Percentiles rank a stretch among this genome's conserved stretches.
Conservation (phyloP, 164 flowering plant genomes). For the Stephania japonica region DNA sequence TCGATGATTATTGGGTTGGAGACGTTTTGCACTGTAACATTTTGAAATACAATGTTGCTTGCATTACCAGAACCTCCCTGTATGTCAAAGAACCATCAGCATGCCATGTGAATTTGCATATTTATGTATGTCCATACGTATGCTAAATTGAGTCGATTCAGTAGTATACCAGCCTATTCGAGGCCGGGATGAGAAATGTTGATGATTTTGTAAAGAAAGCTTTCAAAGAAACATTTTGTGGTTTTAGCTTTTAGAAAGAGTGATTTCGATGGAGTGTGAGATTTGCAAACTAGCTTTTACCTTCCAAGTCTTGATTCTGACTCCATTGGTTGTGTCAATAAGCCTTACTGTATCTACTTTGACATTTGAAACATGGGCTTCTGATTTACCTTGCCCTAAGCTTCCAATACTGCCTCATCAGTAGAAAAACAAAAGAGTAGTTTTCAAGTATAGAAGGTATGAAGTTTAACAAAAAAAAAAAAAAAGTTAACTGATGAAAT, state of each 20-base stretch:
- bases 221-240: no score
- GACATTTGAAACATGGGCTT: conserved; percentile 43
- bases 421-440: not conserved
- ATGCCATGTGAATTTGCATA: no score
- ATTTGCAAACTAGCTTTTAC: conserved; percentile 13
- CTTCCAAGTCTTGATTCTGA: conserved; percentile 57
- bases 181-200: no score
- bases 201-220: no score
- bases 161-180: no score
- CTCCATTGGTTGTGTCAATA: conserved; percentile 52
- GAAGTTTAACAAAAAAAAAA: not conserved
- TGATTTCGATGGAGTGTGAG: no score
- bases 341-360: conserved; percentile 37
- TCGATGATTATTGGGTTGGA: conserved; percentile 47
- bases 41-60: conserved; percentile 35
- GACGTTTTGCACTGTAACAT: conserved; percentile 39
- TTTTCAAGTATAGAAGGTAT: not conserved
- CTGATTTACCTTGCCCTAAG: conserved; percentile 40
- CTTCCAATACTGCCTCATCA: conserved; percentile 49
- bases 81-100: conserved; percentile 1
- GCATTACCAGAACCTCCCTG: conserved; percentile 54
- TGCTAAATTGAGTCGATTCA: no score
- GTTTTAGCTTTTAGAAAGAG: no score
- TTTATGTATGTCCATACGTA: no score
- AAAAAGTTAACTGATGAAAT: not conserved